phyloP scores from a whole-genome alignment of 139 green algal species.

The Chlorella sp. region DNA sequence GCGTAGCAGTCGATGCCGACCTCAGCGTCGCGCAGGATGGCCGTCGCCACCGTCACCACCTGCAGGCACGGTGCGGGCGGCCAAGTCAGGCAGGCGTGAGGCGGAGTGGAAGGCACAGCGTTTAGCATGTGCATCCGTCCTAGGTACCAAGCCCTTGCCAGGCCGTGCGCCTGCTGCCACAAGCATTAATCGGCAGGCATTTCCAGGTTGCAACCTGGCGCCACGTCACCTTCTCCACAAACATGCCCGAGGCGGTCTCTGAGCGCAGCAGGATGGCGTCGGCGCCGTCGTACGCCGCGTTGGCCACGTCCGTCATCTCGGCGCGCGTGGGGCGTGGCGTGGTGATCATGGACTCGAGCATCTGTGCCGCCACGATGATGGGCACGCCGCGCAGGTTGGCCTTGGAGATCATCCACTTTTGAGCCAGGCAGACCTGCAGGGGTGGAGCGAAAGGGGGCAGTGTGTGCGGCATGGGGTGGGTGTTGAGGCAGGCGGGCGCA shows the following conservation, averaged over 20 bases:
- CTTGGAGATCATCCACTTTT: slow-evolving; percentile 50
- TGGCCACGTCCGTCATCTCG: slow-evolving; percentile 60
- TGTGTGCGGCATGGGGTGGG: too few relatives aligned
- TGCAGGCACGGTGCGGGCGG: too few relatives aligned
- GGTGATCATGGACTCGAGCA: slow-evolving; percentile 46
- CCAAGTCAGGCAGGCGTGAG: too few relatives aligned
- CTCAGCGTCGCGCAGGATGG: slow-evolving; percentile 25
- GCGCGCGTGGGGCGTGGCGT: slow-evolving; percentile 55
- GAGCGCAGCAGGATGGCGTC: slow-evolving; percentile 50
- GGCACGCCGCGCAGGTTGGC: slow-evolving; percentile 30
- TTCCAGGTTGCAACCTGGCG: too few relatives aligned
- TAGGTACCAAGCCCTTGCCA: too few relatives aligned
- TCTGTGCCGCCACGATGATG: slow-evolving; percentile 41
- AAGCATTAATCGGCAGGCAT: too few relatives aligned
- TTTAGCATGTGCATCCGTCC: too few relatives aligned
- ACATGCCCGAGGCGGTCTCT: slow-evolving; percentile 35
- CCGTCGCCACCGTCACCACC: slow-evolving; percentile 13
- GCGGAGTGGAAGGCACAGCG: too few relatives aligned
- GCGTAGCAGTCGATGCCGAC: slow-evolving; percentile 37
- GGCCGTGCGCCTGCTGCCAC: too few relatives aligned
- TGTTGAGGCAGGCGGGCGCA: too few relatives aligned
- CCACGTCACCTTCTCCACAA: slow-evolving; percentile 16
- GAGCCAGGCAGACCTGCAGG: slow-evolving; percentile 36
- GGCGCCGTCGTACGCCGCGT: slow-evolving; percentile 54
- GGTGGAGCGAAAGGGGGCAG: background rate